phyloP scores from a whole-genome alignment of 176 grass and related monocot species.

The Paspalum vaginatum region DNA sequence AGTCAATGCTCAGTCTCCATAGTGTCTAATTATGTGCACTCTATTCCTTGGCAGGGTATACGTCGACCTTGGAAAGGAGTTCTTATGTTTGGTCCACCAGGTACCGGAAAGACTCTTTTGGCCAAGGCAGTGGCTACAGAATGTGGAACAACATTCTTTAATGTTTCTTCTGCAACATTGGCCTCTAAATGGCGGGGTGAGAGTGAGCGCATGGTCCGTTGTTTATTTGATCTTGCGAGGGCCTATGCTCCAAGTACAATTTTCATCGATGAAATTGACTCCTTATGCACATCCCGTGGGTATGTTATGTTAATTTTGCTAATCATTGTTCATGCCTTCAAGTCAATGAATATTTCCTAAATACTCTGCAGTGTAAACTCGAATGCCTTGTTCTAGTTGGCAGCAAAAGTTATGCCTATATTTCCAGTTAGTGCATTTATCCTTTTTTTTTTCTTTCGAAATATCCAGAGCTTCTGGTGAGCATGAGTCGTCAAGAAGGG shows the following conservation, averaged over 20 bases:
- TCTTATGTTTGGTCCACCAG: slow-evolving; percentile 98
- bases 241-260: slow-evolving; percentile 96
- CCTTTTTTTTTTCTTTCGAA: slow-evolving; percentile 19
- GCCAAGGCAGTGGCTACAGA: slow-evolving; percentile 99
- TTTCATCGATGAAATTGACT: slow-evolving; percentile 99
- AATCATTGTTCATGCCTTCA: neutral
- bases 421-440: slow-evolving; percentile 33
- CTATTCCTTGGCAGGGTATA: slow-evolving; percentile 76
- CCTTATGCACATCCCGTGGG: slow-evolving; percentile 92
- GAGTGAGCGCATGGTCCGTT: slow-evolving; percentile 95
- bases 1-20: neutral
- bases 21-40: slow-evolving; percentile 12
- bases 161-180: slow-evolving; percentile 97
- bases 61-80: slow-evolving; percentile 99
- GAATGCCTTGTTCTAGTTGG: slow-evolving; percentile 8
- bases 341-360: neutral
- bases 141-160: slow-evolving; percentile 99
- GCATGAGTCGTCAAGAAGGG: slow-evolving; percentile 98
- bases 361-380: slow-evolving; percentile 5
- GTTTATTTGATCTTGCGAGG: slow-evolving; percentile 94
- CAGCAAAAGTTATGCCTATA: neutral
- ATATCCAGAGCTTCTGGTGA: slow-evolving; percentile 84
- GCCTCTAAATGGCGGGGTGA: slow-evolving; percentile 99
- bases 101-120: slow-evolving; percentile 96
- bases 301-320: slow-evolving; percentile 52